A percentile compares a stretch with the other conserved stretches of the same genome.
These are phyloP conservation scores for Acorus gramineus DNA, from an alignment of 106 monocot genomes.

Conservation along the genomic window DNA sequence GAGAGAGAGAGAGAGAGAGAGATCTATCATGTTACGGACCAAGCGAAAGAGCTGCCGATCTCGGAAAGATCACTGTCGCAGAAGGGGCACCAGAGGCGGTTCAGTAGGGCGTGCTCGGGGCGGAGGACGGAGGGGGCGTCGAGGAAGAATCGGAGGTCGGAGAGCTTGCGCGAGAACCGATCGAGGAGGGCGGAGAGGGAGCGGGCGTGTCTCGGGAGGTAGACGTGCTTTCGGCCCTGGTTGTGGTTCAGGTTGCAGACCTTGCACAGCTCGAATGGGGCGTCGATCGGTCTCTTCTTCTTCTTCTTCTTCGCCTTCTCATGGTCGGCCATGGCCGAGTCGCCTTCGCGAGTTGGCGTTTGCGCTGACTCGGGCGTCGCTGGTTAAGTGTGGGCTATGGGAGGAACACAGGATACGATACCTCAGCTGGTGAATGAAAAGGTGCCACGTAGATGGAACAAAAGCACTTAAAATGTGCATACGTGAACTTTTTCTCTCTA, in stretches of 20 bases:
- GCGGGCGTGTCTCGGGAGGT: constrained; percentile 40
- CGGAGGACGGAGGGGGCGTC: constrained; percentile 31
- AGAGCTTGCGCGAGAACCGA: constrained; percentile 51
- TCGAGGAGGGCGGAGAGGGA: constrained; percentile 47
- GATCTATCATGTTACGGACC: constrained; percentile 16
- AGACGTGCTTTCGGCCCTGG: constrained; percentile 78
- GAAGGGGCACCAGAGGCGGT: constrained; percentile 78
- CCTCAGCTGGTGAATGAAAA: too few relatives aligned
- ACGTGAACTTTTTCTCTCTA: too few relatives aligned
- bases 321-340: too few relatives aligned
- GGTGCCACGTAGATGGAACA: too few relatives aligned
- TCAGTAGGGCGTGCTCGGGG: constrained; percentile 19
- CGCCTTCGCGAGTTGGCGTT: too few relatives aligned
- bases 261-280: constrained; percentile 65
- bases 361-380: too few relatives aligned
- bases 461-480: too few relatives aligned
- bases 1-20: background rate
- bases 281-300: background rate
- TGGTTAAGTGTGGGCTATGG: too few relatives aligned
- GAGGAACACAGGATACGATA: too few relatives aligned
- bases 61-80: constrained; percentile 49
- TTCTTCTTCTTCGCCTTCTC: too few relatives aligned
- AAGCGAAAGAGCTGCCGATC: constrained; percentile 33
- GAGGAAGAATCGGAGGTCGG: constrained; percentile 39
- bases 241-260: constrained; percentile 80